Conservation (phyloP, 306 rosid genomes). For the Sesbania bispinosa region DNA sequence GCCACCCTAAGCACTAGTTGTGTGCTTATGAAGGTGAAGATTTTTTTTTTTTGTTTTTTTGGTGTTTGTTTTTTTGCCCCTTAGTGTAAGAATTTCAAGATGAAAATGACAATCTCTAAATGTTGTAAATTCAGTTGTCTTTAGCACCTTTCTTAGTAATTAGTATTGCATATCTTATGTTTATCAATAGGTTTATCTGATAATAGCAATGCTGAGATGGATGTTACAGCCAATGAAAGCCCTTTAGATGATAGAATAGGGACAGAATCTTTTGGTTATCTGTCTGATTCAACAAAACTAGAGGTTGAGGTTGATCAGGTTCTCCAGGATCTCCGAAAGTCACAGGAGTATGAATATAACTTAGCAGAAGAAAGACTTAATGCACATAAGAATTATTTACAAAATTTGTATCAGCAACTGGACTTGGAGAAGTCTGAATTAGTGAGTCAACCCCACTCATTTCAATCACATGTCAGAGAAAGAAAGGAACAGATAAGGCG, state of each 20-base stretch:
- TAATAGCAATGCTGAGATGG: slow-evolving; percentile 18
- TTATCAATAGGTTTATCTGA: slow-evolving; percentile 30
- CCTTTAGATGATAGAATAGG: slow-evolving; percentile 23
- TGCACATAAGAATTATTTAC: slow-evolving; percentile 46
- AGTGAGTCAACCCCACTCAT: slow-evolving; percentile 26
- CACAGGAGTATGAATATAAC: slow-evolving; percentile 53
- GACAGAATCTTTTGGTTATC: slow-evolving; percentile 26
- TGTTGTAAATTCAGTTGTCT: not conserved
- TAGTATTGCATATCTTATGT: slow-evolving; percentile 13
- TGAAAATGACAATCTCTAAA: not conserved
- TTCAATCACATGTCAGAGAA: slow-evolving; percentile 31
- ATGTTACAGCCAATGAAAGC: slow-evolving; percentile 3
- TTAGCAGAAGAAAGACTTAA: slow-evolving; percentile 54
- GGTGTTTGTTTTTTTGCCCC: not conserved
- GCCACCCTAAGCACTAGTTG: not conserved
- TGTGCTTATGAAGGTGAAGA: slow-evolving; percentile 12
- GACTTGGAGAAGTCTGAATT: slow-evolving; percentile 45
- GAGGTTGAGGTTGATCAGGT: slow-evolving; percentile 48
- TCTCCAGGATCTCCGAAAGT: slow-evolving; percentile 41
- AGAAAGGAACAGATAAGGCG: slow-evolving; percentile 49
- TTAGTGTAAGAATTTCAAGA: not conserved
- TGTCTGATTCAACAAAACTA: slow-evolving; percentile 35
- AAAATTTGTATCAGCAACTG: slow-evolving; percentile 55
- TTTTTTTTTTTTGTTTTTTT: not conserved
- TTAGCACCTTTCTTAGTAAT: not conserved